These are phyloP conservation scores for Hypoxylon sp. DNA, from an alignment of 2,329 filamentous ascomycete species.

Conservation along the genomic window DNA sequence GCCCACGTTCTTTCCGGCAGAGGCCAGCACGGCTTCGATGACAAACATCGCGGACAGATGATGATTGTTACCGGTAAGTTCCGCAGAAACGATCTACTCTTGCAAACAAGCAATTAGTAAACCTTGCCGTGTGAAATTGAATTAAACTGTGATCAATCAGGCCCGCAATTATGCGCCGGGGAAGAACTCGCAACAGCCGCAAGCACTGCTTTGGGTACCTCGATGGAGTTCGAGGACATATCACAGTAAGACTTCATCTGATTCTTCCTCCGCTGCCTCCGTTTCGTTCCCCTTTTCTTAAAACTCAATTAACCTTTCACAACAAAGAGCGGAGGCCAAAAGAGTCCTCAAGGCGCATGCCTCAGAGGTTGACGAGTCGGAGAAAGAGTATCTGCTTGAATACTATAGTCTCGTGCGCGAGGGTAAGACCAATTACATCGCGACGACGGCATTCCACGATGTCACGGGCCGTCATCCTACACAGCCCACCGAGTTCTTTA, in stretches of 20 bases:
- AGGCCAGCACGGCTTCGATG: conserved; percentile 10
- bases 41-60: conserved; percentile 13
- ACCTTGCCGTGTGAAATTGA: background rate
- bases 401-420: conserved; percentile 19
- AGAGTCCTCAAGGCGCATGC: conserved; percentile 12
- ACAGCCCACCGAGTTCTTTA: conserved; percentile 6
- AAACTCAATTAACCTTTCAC: background rate
- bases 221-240: conserved; percentile 16
- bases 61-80: conserved; percentile 10
- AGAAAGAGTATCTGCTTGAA: conserved; percentile 11
- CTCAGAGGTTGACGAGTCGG: conserved; percentile 6
- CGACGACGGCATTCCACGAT: conserved; percentile 12
- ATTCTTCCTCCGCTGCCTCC: background rate
- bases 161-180: conserved; percentile 17
- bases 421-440: conserved; percentile 17
- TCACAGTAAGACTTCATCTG: background rate
- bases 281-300: background rate
- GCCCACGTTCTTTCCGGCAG: conserved; percentile 7
- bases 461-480: conserved; percentile 5
- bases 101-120: background rate
- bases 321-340: conserved; percentile 8
- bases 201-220: background rate
- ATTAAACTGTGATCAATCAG: background rate
- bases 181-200: conserved; percentile 9
- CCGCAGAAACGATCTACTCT: background rate